phyloP scores from a whole-genome alignment of 768 basidiomycete genomes.

The Lactarius sanguifluus region DNA sequence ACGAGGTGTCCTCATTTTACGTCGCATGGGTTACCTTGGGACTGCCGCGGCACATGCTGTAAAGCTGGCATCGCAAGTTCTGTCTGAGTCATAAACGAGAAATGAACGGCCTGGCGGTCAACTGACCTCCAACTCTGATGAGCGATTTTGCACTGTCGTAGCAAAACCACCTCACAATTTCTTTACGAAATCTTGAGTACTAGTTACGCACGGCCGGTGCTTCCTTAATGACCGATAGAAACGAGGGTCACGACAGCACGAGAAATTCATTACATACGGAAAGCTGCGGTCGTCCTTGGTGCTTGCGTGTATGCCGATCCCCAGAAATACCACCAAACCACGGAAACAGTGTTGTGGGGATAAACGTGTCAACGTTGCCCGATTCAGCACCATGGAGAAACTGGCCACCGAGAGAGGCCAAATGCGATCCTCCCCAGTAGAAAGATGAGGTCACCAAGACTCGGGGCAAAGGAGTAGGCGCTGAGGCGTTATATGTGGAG shows the following conservation, averaged over 20 bases:
- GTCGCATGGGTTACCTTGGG: neutral
- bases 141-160: neutral
- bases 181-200: conserved; percentile 10
- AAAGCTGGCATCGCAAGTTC: neutral
- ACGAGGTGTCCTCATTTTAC: conserved; percentile 1
- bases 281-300: neutral
- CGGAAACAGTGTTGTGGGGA: neutral
- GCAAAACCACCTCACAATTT: neutral
- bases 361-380: neutral
- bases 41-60: neutral
- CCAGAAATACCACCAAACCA: neutral
- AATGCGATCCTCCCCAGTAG: neutral
- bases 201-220: neutral
- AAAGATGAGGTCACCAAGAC: neutral
- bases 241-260: conserved; percentile 1
- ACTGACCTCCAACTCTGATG: conserved; percentile 1
- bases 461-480: neutral
- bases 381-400: conserved; percentile 1
- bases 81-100: neutral
- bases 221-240: neutral
- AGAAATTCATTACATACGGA: neutral
- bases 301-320: neutral
- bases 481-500: neutral
- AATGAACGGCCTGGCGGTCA: neutral
- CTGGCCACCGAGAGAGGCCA: neutral